Evolutionary conservation across 768 basidiomycete species (phyloP), one percentile per base, ranked within the genome.

Genomic region (Lactarius deliciosus): DNA sequence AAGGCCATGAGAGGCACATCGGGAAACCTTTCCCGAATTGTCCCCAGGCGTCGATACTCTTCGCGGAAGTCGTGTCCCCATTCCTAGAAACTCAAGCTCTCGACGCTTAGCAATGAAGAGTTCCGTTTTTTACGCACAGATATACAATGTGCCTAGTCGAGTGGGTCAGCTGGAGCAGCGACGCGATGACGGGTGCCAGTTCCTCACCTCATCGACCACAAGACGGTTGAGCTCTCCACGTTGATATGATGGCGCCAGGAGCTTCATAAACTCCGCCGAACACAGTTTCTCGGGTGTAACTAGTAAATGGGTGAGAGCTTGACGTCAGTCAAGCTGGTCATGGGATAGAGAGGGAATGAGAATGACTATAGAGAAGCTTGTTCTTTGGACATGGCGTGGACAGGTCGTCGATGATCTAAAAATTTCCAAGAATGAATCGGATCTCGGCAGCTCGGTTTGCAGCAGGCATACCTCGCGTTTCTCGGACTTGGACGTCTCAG

Each of bases 1-100:
- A 94, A 76, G 4, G 92, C 92, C 90, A 93, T 94, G 70, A 95
- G 88, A 0, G 93, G 92, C 5, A 94, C 83, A 64, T 81, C 78
- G 1, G 82, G 82, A 72, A 87, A 93, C 34, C 79, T 80, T 43
- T 83, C 79, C 1, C 92, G 84, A 74, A 95, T 90, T 45, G 77
- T 74, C 5, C 92, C 92, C 28, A 95, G 80, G 30, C 79, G 82
- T 54, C 91, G 79, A 72, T 93, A 94, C 53, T 91, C 88, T 38
- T 75, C 80, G 30, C 92, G 85, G 73, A 92, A 92, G 71, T 91
- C 86, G 57, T 92, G 90, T 0, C 90, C 91, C 92, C 91, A 93
- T 80, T 92, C 91, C 88, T 91, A 68, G n/a, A 59, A 15, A 57
- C 25, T n/a, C 25, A 10, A 55, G 15, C 43, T 28, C 40, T 22